Percentiles rank a stretch among this genome's conserved stretches.
These are phyloP conservation scores for Dunaliella sp. DNA, from an alignment of 139 green algal species.

Conservation along the genomic window DNA sequence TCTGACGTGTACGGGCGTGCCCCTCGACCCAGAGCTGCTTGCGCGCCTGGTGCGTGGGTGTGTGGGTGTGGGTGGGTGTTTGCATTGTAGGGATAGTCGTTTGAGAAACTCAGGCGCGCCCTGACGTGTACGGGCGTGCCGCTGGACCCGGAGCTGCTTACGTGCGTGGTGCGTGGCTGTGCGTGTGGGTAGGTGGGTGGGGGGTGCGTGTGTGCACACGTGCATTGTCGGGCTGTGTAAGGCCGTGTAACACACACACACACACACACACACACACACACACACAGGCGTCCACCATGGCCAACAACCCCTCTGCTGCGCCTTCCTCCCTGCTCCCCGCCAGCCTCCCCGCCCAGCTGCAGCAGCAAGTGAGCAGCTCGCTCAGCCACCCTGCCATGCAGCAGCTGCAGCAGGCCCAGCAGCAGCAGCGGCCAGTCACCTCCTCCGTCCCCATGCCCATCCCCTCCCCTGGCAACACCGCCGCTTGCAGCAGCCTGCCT, in stretches of 20 bases:
- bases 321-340: neutral
- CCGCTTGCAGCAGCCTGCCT: neutral
- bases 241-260: neutral
- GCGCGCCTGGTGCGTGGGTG: too few relatives aligned
- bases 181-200: neutral
- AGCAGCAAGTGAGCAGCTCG: neutral
- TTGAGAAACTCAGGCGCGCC: neutral
- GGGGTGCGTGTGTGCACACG: neutral
- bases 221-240: neutral
- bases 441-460: too few relatives aligned
- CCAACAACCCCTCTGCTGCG: neutral
- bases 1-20: too few relatives aligned
- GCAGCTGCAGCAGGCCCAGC: conserved; percentile 7
- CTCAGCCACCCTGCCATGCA: neutral
- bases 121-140: neutral
- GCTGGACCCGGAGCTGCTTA: neutral
- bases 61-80: too few relatives aligned
- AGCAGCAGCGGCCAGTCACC: too few relatives aligned
- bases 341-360: neutral
- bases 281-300: neutral
- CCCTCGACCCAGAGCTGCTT: too few relatives aligned
- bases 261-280: neutral
- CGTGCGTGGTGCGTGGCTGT: neutral
- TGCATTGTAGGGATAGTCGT: too few relatives aligned
- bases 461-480: neutral